Evolutionary conservation across 192 early-diverging fungal genomes (phyloP), one percentile per base, ranked within the genome.

Genomic region (Pilobolus umbonatus): DNA sequence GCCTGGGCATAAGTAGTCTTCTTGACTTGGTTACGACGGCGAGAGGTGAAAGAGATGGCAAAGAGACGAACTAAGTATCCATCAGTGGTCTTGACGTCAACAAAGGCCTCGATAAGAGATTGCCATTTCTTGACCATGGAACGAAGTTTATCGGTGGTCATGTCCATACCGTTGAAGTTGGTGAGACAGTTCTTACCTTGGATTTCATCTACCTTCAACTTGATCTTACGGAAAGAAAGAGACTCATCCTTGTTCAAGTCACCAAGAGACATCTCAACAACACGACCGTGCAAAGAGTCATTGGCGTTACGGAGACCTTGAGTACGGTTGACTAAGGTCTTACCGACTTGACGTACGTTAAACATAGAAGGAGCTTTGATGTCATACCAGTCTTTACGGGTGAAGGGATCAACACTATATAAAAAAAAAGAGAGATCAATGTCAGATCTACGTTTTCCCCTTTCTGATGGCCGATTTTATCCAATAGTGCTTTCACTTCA

Each of bases 51-150:
- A 59, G 87, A 94, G 71, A 98, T 25, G 35, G 31, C 85, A 69
- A 99, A 99, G 74, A 96, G 81, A 73, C 96, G 95, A 74, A 99
- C 75, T 55, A 96, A 80, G 88, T 99, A 99, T 63, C 96, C 96
- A 83, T 99, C 96, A 65, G 96, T 95, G 78, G 96, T 99, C 90
- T 99, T 99, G 84, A 98, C 92, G 78, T 99, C 95, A 32, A 94
- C 85, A 76, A 89, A 84, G 59, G 94, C 94, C 88, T 99, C 95
- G 54, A 98, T 94, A 60, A 95, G 79, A 68, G 95, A 85, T 78
- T 97, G 93, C 93, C 93, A 95, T 89, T 98, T 98, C 87, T 92
- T 92, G 69, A 98, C 88, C 68, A 98, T 78, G 73, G 93, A 96
- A 72, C 94, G 88, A 76, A 98, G 88, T 89, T 98, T 98, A 85